These are phyloP conservation scores for Mentha longifolia DNA, from an alignment of 257 asterid species.

Conservation along the genomic window DNA sequence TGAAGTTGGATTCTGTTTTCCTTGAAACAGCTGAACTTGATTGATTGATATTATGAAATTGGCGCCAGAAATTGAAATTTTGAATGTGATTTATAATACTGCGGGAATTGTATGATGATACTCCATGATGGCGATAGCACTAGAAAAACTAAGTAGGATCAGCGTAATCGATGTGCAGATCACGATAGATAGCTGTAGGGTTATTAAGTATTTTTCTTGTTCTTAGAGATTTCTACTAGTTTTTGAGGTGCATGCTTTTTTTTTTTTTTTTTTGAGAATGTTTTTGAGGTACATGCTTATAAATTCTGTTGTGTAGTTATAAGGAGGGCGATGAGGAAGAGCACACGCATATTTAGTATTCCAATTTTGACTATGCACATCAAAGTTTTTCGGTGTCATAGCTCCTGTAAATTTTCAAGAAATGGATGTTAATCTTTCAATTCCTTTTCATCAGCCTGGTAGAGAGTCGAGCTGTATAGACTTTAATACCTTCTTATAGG, in stretches of 20 bases:
- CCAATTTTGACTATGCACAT: no score
- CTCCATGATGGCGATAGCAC: no score
- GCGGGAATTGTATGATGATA: no score
- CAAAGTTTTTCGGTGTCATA: no score
- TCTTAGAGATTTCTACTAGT: not conserved
- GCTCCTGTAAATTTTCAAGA: not conserved
- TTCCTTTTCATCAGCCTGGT: slow-evolving; percentile 16
- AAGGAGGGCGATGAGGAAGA: slow-evolving; percentile 59
- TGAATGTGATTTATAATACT: not conserved
- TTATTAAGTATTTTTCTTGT: no score
- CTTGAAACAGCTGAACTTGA: no score
- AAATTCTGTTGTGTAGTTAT: slow-evolving; percentile 51
- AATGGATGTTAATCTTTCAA: slow-evolving; percentile 18
- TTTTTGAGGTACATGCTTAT: no score
- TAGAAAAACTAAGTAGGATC: no score
- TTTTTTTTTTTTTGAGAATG: no score
- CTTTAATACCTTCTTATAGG: no score
- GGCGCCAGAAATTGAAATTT: not conserved
- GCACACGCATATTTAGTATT: not conserved
- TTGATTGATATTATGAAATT: not conserved
- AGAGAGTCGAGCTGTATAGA: no score
- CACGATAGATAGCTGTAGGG: not conserved
- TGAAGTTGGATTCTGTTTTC: not conserved
- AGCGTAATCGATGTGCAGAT: not conserved
- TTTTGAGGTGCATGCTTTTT: slow-evolving; percentile 26